Base-by-base conservation (phyloP, 179 eudicot species). In the Patellifolia procumbens region DNA sequence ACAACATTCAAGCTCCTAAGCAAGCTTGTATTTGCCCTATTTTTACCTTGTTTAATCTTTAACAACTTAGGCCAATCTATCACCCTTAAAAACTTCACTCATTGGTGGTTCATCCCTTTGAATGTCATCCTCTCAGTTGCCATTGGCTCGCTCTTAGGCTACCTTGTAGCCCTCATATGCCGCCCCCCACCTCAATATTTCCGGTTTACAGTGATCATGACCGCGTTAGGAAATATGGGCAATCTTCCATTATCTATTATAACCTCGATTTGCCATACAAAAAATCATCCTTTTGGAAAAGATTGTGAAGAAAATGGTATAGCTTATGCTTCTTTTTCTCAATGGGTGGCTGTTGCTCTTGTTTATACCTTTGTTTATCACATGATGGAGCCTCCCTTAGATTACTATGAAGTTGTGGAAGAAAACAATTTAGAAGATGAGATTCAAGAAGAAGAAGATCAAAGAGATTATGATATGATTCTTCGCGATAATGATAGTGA, bases 351-450 rank as follows among this genome's bases (percentile, higher is more conserved):
- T 2, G 88, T 82, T 9, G 39, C 82, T 77, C 84, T 87, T 77
- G 89, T 83, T 13, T 87, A 87, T 46, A 87, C 88, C 29, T 83
- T 87, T 72, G 88, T 87, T 26, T 87, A 87, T 74, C 88, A 87
- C 43, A 87, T 87, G 90, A 87, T 87, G 90, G 88, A 85, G 83
- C 90, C 90, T 46, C 88, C 88, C 24, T 17, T 78, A 26, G 88
- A 85, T 58, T 81, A 81, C 43, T 87, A 81, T 64, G 84, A 85
- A 24, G 78, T 87, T 61, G 68, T 77, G 53, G 83, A 80, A 13
- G 86, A 37, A 26, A 72, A 12, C 2, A 60, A 28, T 24, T 6
- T 28, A 51, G 85, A 82, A 1, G 72, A 56, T 62, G 80, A 79
- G 67, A 73, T 75, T 2, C 70, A 65, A 43, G 79, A 70, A 22